phyloP scores from a whole-genome alignment of 2,329 filamentous ascomycete species.

The Aspergillus hiratsukae region DNA sequence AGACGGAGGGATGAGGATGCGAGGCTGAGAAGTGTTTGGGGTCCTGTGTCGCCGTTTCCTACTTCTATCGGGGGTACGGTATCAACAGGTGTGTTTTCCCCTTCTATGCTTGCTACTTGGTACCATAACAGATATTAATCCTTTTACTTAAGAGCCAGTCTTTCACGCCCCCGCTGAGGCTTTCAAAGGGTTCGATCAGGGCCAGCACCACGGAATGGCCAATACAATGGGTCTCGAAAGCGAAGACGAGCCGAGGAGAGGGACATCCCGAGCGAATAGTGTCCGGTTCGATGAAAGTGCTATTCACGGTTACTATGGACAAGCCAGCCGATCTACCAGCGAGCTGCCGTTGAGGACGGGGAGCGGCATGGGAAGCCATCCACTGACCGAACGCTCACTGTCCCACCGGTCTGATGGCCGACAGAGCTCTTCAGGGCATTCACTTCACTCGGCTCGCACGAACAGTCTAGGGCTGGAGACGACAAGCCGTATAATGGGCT shows the following conservation, averaged over 20 bases:
- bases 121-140: background rate
- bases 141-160: slow-evolving; percentile 58
- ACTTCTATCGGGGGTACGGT: slow-evolving; percentile 75
- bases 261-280: slow-evolving; percentile 89
- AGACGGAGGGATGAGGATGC: slow-evolving; percentile 60
- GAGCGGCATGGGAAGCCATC: slow-evolving; percentile 72
- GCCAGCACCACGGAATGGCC: slow-evolving; percentile 74
- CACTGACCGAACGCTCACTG: slow-evolving; percentile 82
- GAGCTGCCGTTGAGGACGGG: slow-evolving; percentile 76
- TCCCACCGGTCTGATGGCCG: slow-evolving; percentile 96
- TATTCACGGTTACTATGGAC: slow-evolving; percentile 83
- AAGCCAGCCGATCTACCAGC: slow-evolving; percentile 74
- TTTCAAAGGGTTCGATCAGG: slow-evolving; percentile 82
- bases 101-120: background rate
- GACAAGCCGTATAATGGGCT: slow-evolving; percentile 60
- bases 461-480: slow-evolving; percentile 81
- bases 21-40: slow-evolving; percentile 79
- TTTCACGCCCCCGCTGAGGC: slow-evolving; percentile 76
- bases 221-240: slow-evolving; percentile 78
- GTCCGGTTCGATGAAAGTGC: slow-evolving; percentile 97
- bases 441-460: slow-evolving; percentile 68
- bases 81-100: slow-evolving; percentile 66
- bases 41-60: slow-evolving; percentile 80
- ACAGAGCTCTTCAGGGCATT: slow-evolving; percentile 88
- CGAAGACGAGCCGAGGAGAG: slow-evolving; percentile 80